phyloP scores from a whole-genome alignment of 257 asterid species.

The Solanum ahanhuiri region DNA sequence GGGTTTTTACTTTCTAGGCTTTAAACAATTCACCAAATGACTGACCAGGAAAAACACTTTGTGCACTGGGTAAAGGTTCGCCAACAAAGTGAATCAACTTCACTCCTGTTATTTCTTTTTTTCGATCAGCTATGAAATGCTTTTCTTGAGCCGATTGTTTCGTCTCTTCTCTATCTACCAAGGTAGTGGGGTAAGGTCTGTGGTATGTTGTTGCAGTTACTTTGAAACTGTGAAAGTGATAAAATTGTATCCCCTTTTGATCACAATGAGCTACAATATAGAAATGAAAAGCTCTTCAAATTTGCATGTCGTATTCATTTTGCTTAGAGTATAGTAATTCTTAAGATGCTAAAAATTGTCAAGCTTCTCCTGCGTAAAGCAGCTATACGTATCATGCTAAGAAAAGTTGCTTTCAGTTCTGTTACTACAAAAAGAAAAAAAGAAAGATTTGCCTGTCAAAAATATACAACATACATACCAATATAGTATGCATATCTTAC shows the following conservation, averaged over 20 bases:
- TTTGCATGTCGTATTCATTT: not conserved
- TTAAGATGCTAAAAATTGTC: not conserved
- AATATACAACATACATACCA: not conserved
- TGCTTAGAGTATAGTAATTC: not conserved
- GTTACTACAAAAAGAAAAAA: not conserved
- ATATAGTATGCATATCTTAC: not conserved
- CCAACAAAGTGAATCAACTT: not conserved
- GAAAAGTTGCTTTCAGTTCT: not conserved
- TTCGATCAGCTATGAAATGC: not conserved
- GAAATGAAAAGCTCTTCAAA: not conserved
- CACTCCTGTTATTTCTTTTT: not conserved
- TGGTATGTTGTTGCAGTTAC: not conserved
- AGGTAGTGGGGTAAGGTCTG: not conserved
- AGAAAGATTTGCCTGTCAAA: not conserved
- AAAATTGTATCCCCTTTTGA: not conserved
- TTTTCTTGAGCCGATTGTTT: not conserved
- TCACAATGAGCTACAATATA: not conserved
- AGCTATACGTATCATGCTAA: not conserved
- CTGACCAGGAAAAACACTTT: not conserved
- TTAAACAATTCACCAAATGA: not conserved
- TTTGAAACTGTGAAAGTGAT: not conserved
- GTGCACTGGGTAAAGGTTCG: not conserved
- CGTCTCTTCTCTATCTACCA: not conserved
- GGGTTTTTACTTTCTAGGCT: not conserved
- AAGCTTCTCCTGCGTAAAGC: not conserved